These are phyloP conservation scores for Brassica incana DNA, from an alignment of 345 rosid genomes.

Conservation along the genomic window DNA sequence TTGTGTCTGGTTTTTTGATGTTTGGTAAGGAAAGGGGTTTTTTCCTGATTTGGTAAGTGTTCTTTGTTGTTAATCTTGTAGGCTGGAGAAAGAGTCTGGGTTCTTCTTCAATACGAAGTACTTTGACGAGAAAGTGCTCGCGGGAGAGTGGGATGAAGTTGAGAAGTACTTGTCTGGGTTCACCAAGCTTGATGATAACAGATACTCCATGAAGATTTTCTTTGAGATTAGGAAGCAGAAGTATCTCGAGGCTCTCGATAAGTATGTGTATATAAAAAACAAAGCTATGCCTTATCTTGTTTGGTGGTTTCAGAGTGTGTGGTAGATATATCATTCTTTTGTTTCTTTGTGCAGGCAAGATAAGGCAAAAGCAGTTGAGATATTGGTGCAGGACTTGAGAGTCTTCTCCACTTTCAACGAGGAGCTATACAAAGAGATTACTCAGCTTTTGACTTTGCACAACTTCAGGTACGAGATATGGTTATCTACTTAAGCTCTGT, in stretches of 20 bases:
- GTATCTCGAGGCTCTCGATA: slow-evolving; percentile 84
- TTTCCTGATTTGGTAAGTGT: not conserved
- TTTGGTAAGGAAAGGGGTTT: not conserved
- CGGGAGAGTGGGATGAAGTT: slow-evolving; percentile 90
- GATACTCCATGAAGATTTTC: slow-evolving; percentile 83
- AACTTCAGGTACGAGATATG: slow-evolving; percentile 60
- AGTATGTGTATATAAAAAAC: slow-evolving; percentile 37
- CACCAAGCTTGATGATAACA: slow-evolving; percentile 82
- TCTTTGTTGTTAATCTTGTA: slow-evolving; percentile 14
- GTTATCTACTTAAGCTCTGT: not conserved
- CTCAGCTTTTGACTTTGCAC: slow-evolving; percentile 69
- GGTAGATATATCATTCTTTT: not conserved
- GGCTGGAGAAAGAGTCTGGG: slow-evolving; percentile 85
- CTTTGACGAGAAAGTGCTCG: slow-evolving; percentile 73
- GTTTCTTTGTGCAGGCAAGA: slow-evolving; percentile 56
- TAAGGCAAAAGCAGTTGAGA: slow-evolving; percentile 77
- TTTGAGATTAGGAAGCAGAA: slow-evolving; percentile 92
- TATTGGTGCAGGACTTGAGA: slow-evolving; percentile 74
- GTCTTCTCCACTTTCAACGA: slow-evolving; percentile 71
- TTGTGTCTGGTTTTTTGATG: slow-evolving; percentile 1
- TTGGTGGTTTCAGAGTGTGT: slow-evolving; percentile 25
- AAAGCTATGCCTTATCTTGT: not conserved
- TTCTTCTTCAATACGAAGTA: slow-evolving; percentile 77
- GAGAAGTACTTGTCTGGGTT: slow-evolving; percentile 76
- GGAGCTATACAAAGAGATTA: slow-evolving; percentile 77